A percentile compares a stretch with the other conserved stretches of the same genome.
Conservation (phyloP, 352 stramenopile species). For the Pythium insidiosum region DNA sequence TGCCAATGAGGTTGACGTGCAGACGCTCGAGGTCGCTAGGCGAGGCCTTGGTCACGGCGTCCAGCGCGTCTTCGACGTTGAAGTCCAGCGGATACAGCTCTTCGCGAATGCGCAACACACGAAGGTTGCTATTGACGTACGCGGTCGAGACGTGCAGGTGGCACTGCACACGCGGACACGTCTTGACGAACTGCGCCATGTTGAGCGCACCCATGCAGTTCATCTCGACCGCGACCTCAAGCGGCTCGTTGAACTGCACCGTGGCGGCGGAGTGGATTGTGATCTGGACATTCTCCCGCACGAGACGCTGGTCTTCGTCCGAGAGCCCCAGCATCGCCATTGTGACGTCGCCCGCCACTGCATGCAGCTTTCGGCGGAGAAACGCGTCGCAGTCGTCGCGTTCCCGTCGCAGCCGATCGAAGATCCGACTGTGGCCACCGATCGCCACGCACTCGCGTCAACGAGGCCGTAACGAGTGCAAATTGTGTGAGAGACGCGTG, state of each 20-base stretch:
- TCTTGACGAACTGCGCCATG: constrained; percentile 50
- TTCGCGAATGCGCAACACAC: constrained; percentile 31
- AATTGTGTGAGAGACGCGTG: not conserved
- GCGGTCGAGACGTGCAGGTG: constrained; percentile 81
- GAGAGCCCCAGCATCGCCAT: constrained; percentile 50
- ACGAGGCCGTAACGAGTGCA: too few relatives aligned
- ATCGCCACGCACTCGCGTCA: too few relatives aligned
- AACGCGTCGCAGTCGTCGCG: constrained; percentile 41
- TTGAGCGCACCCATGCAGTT: constrained; percentile 71
- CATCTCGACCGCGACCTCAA: constrained; percentile 83
- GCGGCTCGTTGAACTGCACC: constrained; percentile 81
- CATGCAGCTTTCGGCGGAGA: constrained; percentile 42
- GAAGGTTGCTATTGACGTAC: constrained; percentile 82
- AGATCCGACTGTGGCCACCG: constrained; percentile 74
- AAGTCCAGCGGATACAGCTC: constrained; percentile 85
- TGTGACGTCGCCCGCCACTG: constrained; percentile 68
- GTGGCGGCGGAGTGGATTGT: constrained; percentile 82
- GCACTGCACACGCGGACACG: constrained; percentile 34
- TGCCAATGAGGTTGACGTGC: constrained; percentile 73
- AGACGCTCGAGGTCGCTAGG: constrained; percentile 53
- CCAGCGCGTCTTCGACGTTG: constrained; percentile 58
- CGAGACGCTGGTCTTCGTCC: constrained; percentile 24
- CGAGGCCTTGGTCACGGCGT: constrained; percentile 38
- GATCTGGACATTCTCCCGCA: constrained; percentile 46
- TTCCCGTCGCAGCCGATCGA: constrained; percentile 55